Evolutionary conservation across 2,329 filamentous ascomycete genomes (phyloP).

Genomic region (Pleochaeta shiraiana): DNA sequence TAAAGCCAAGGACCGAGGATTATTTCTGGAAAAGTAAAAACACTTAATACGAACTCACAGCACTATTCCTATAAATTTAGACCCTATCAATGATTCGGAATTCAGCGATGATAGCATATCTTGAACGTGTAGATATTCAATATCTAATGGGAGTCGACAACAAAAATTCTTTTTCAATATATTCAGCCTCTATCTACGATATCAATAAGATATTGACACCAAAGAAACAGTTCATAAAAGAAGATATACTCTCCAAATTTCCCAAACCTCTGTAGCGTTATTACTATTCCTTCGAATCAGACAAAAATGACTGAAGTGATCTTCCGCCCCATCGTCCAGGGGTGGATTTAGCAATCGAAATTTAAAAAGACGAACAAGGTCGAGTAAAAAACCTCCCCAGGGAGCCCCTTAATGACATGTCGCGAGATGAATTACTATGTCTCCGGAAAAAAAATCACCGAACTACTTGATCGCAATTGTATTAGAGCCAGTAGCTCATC

Average conservation of each 20-base stretch:
- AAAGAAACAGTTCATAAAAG: neutral
- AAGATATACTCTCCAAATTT: neutral
- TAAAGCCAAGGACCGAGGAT: neutral
- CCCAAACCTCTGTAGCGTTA: neutral
- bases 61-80: no score
- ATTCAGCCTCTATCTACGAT: neutral
- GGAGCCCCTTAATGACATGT: neutral
- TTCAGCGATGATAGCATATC: neutral
- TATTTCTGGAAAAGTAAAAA: neutral
- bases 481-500: neutral
- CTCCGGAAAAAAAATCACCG: no score
- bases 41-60: neutral
- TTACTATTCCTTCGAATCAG: neutral
- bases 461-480: neutral
- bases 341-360: neutral
- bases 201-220: conserved; percentile 2
- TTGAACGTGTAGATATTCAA: neutral
- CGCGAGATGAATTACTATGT: neutral
- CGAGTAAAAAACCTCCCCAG: neutral
- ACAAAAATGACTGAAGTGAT: neutral
- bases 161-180: neutral
- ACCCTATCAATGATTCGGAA: neutral
- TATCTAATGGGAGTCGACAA: neutral
- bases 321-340: neutral
- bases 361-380: neutral